Evolutionary conservation across 352 stramenopile genomes (phyloP).

Genomic region (Phytophthora litchii): DNA sequence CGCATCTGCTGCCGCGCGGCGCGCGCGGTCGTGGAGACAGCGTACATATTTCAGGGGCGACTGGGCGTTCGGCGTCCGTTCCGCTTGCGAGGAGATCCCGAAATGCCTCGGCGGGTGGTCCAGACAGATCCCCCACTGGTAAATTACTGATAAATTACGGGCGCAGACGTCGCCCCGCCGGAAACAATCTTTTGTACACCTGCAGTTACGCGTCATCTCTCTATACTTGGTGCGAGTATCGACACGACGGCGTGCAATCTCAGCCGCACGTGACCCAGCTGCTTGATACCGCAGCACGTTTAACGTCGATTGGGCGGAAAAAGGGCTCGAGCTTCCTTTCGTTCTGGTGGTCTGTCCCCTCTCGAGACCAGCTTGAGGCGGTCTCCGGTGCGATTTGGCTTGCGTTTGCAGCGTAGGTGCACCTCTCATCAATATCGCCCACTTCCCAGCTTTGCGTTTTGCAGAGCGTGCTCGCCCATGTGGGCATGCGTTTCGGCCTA

Average conservation of each 20-base stretch:
- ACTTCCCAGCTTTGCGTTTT: slow-evolving; percentile 11
- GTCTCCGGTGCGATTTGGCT: slow-evolving; percentile 4
- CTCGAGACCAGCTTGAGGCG: background rate
- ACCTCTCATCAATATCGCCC: background rate
- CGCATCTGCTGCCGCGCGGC: slow-evolving; percentile 72
- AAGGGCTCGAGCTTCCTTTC: slow-evolving; percentile 15
- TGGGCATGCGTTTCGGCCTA: slow-evolving; percentile 15
- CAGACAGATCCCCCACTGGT: slow-evolving; percentile 24
- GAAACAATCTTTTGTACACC: background rate
- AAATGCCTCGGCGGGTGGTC: slow-evolving; percentile 56
- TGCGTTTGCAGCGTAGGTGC: slow-evolving; percentile 10
- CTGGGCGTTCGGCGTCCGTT: slow-evolving; percentile 30
- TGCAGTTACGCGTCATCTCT: slow-evolving; percentile 17
- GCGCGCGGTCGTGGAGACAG: slow-evolving; percentile 62
- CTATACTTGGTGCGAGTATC: slow-evolving; percentile 7
- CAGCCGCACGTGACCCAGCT: slow-evolving; percentile 30
- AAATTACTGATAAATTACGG: slow-evolving; percentile 42
- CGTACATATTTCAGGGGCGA: slow-evolving; percentile 49
- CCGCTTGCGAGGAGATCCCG: slow-evolving; percentile 71
- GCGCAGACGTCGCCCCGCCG: slow-evolving; percentile 28
- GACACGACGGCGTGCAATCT: slow-evolving; percentile 19
- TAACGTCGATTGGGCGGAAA: slow-evolving; percentile 12
- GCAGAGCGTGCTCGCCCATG: slow-evolving; percentile 6
- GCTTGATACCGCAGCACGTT: slow-evolving; percentile 1
- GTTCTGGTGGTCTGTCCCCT: slow-evolving; percentile 41